These are phyloP conservation scores for Coemansia sp. DNA, from an alignment of 192 early-diverging fungal genomes.

Conservation along the genomic window DNA sequence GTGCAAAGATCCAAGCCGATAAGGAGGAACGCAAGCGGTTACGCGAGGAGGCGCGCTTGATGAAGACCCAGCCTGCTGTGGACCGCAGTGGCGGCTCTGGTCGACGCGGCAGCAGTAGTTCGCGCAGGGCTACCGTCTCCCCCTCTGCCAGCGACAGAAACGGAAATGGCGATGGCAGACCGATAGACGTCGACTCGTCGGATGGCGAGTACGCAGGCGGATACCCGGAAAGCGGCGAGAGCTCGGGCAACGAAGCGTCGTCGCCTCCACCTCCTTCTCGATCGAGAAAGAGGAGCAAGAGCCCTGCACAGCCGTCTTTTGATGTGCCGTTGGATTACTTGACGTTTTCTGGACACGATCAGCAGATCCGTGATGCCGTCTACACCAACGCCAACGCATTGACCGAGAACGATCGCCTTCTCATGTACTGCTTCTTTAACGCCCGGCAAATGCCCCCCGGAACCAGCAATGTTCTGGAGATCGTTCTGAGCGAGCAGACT, in stretches of 20 bases:
- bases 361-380: slow-evolving; percentile 19
- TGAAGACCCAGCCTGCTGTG: not conserved
- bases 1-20: slow-evolving; percentile 25
- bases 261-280: not conserved
- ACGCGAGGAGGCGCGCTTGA: slow-evolving; percentile 24
- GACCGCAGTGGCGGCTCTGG: not conserved
- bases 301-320: not conserved
- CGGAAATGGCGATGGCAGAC: not conserved
- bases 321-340: slow-evolving; percentile 34
- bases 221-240: not conserved
- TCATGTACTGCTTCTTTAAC: slow-evolving; percentile 52
- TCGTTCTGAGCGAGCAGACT: slow-evolving; percentile 31
- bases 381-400: slow-evolving; percentile 39
- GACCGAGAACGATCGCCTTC: slow-evolving; percentile 27
- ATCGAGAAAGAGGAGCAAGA: not conserved
- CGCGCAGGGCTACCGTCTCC: not conserved
- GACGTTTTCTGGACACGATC: slow-evolving; percentile 27
- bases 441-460: slow-evolving; percentile 19
- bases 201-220: slow-evolving; percentile 11
- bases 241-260: slow-evolving; percentile 3
- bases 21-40: slow-evolving; percentile 32
- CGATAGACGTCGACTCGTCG: slow-evolving; percentile 13
- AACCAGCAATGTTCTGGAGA: slow-evolving; percentile 10
- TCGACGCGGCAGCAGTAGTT: not conserved
- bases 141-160: not conserved